phyloP scores from a whole-genome alignment of 2,329 filamentous ascomycete genomes.

The Phoma sp. region DNA sequence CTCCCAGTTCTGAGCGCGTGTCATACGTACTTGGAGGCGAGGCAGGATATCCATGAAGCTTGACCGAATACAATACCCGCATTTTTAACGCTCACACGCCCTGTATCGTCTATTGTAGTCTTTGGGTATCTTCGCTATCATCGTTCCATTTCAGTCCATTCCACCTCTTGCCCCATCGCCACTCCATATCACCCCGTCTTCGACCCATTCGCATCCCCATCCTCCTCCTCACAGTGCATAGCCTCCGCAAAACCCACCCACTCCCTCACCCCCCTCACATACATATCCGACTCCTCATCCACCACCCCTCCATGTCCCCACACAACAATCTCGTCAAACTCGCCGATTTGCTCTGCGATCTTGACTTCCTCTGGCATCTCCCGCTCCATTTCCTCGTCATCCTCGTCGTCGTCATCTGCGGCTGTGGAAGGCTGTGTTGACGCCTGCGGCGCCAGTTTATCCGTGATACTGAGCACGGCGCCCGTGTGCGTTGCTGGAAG shows the following conservation, averaged over 20 bases:
- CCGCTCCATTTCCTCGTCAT: conserved; percentile 28
- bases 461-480: conserved; percentile 44
- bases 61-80: background rate
- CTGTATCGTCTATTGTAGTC: background rate
- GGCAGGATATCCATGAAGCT: conserved; percentile 28
- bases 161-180: background rate
- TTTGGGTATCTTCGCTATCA: background rate
- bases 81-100: background rate
- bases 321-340: conserved; percentile 78
- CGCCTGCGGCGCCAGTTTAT: conserved; percentile 28
- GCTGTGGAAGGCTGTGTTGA: background rate
- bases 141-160: no score
- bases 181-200: background rate
- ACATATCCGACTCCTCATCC: conserved; percentile 70
- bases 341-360: conserved; percentile 67
- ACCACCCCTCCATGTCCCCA: conserved; percentile 81
- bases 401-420: conserved; percentile 20
- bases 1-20: conserved; percentile 35
- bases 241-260: conserved; percentile 78
- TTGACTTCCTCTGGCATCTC: conserved; percentile 37
- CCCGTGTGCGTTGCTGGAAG: conserved; percentile 76
- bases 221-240: conserved; percentile 41
- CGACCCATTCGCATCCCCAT: background rate
- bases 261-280: conserved; percentile 77
- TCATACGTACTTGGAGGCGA: conserved; percentile 39